Evolutionary conservation across 441 rosid species (phyloP).

Genomic region (Pelargonium cotyledonis): DNA sequence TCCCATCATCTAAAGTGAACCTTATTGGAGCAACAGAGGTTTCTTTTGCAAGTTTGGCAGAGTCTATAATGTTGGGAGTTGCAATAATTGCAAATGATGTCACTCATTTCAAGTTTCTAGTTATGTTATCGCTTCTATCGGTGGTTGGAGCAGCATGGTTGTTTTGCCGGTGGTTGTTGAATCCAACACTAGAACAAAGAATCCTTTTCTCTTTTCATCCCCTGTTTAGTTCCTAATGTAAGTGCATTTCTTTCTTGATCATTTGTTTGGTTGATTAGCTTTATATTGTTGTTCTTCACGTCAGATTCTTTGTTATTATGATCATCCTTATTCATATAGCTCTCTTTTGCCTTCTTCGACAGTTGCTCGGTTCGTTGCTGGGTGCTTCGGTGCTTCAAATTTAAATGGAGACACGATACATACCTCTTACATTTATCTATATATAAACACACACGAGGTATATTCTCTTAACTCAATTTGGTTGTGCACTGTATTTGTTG

Average conservation of each 20-base stretch:
- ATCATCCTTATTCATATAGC: too few species aligned
- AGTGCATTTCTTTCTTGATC: conserved; percentile 11
- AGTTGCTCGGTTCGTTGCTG: too few species aligned
- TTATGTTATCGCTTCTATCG: conserved; percentile 62
- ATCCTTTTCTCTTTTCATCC: conserved; percentile 54
- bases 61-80: conserved; percentile 79
- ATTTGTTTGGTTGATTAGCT: neutral
- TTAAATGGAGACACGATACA: too few species aligned
- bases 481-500: too few species aligned
- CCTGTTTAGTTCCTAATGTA: conserved; percentile 20
- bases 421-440: too few species aligned
- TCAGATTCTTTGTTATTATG: too few species aligned
- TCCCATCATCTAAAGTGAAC: conserved; percentile 82
- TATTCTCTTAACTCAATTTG: too few species aligned
- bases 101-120: conserved; percentile 72
- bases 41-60: conserved; percentile 85
- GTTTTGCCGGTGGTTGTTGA: conserved; percentile 73
- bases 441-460: too few species aligned
- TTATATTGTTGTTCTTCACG: neutral
- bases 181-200: conserved; percentile 83
- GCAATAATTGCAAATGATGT: conserved; percentile 77
- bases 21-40: conserved; percentile 85
- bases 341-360: too few species aligned
- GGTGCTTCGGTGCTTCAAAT: too few species aligned
- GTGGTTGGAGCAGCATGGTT: conserved; percentile 77